Evolutionary conservation across 371 early-diverging fungal genomes (phyloP).

Genomic region (Mortierella sp.): DNA sequence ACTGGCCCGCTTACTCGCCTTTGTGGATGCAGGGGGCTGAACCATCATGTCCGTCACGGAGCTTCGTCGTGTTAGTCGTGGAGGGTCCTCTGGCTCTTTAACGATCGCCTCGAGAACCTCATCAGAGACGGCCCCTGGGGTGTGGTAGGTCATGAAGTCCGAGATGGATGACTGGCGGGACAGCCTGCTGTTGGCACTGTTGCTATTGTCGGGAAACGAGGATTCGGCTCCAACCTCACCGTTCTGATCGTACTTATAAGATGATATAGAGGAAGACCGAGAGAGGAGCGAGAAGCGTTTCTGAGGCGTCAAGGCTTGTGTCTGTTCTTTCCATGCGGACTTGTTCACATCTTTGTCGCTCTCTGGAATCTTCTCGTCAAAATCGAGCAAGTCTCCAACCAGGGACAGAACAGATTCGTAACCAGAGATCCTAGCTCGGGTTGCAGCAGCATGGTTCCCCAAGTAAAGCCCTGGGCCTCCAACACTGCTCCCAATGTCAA

Average conservation of each 20-base stretch:
- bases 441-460: slow-evolving; percentile 50
- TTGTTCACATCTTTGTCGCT: slow-evolving; percentile 36
- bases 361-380: slow-evolving; percentile 48
- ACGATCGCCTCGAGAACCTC: slow-evolving; percentile 22
- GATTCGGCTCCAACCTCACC: too few relatives aligned
- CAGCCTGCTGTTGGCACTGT: background rate
- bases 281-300: slow-evolving; percentile 21
- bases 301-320: slow-evolving; percentile 7
- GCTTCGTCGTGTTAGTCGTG: slow-evolving; percentile 30
- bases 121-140: slow-evolving; percentile 17
- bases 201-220: too few relatives aligned
- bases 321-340: slow-evolving; percentile 37
- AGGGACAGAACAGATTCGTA: slow-evolving; percentile 47
- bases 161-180: slow-evolving; percentile 25
- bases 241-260: background rate
- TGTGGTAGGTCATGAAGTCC: slow-evolving; percentile 29
- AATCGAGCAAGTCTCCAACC: slow-evolving; percentile 37
- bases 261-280: slow-evolving; percentile 19
- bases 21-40: slow-evolving; percentile 8
- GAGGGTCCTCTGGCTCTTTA: slow-evolving; percentile 27
- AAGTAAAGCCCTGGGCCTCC: slow-evolving; percentile 46
- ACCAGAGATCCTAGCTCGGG: slow-evolving; percentile 41
- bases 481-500: slow-evolving; percentile 19
- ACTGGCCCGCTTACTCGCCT: slow-evolving; percentile 2
- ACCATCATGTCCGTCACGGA: slow-evolving; percentile 51